Evolutionary conservation across 805 yeast species (phyloP).

Genomic region (Allodekkera sacchari): DNA sequence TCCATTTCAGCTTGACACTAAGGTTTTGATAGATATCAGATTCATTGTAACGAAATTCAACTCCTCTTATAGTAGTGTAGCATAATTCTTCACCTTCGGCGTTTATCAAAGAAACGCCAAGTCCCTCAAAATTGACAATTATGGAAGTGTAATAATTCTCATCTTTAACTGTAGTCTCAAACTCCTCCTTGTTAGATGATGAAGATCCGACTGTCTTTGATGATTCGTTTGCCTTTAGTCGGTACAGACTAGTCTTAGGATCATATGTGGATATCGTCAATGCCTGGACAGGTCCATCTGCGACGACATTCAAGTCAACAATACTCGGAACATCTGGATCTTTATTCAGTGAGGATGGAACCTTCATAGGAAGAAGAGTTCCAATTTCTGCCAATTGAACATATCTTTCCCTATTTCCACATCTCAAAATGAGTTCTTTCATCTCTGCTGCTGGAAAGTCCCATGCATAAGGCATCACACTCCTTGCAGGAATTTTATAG

Average conservation of each 20-base stretch:
- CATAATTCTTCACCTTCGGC: conserved; percentile 63
- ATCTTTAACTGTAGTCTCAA: conserved; percentile 48
- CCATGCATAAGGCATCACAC: conserved; percentile 98
- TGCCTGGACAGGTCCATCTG: conserved; percentile 93
- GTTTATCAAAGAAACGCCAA: conserved; percentile 81
- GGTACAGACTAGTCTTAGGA: conserved; percentile 68
- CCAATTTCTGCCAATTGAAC: conserved; percentile 93
- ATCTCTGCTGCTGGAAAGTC: conserved; percentile 88
- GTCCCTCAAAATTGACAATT: conserved; percentile 65
- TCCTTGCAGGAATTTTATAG: conserved; percentile 76
- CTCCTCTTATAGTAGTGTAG: conserved; percentile 73
- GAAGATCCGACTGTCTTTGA: conserved; percentile 11
- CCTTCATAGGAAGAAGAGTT: conserved; percentile 73
- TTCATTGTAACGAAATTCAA: conserved; percentile 73
- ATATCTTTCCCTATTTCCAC: conserved; percentile 66
- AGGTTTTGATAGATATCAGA: conserved; percentile 78
- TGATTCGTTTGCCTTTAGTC: conserved; percentile 30
- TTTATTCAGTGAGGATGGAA: conserved; percentile 23
- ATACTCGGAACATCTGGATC: conserved; percentile 27
- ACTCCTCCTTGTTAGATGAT: conserved; percentile 31
- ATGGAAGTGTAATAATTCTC: conserved; percentile 46
- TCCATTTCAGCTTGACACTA: conserved; percentile 82
- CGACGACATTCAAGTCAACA: conserved; percentile 85
- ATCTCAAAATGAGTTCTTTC: conserved; percentile 69
- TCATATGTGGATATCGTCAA: conserved; percentile 78